Base-by-base conservation (phyloP, 768 basidiomycete species). In the Hygrophoropsis aurantiaca region DNA sequence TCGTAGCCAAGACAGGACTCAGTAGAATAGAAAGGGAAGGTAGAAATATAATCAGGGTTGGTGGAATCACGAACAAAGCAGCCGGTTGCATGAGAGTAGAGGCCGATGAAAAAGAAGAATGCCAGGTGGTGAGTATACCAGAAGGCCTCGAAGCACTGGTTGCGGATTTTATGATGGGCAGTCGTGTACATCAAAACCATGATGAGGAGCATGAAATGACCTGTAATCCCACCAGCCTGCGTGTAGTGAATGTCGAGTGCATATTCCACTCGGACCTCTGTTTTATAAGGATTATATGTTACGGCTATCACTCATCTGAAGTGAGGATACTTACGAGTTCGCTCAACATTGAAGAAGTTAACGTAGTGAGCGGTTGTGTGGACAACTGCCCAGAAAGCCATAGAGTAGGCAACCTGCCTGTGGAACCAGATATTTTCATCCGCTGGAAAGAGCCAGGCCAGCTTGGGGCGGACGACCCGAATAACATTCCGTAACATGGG, bases 391-490 rank as follows among this genome's bases (percentile, higher is more conserved):
- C 87, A 94, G 72, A 95, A 94, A 3, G 90, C 85, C 81, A 94
- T 84, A 6, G 87, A 89, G 66, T 97, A 97, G 15, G 94, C 94
- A 36, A 95, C 89, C 61, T 94, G 92, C 47, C 91, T 76, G 67
- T 97, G 93, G 77, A 89, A 93, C 94, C 93, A 94, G 60, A 95
- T 87, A 56, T 90, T 91, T 73, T 95, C 93, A 65, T 97, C 94
- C 49, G 88, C 86, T 13, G 93, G 93, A 74, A 95, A 84, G 46
- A 89, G 69, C 81, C 87, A 87, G n/a, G 81, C 68, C 38, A 95
- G 59, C 55, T 74, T 80, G 16, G 93, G 94, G 27, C 94, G 86
- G 53, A 94, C 69, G 53, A 90, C 67, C 49, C 89, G 87, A 64
- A 95, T 82, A 60, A 91, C 70, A 64, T 94, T 94, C 60, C 93